phyloP scores from a whole-genome alignment of 129 eudicot genomes.

The Helichrysum umbraculigerum region DNA sequence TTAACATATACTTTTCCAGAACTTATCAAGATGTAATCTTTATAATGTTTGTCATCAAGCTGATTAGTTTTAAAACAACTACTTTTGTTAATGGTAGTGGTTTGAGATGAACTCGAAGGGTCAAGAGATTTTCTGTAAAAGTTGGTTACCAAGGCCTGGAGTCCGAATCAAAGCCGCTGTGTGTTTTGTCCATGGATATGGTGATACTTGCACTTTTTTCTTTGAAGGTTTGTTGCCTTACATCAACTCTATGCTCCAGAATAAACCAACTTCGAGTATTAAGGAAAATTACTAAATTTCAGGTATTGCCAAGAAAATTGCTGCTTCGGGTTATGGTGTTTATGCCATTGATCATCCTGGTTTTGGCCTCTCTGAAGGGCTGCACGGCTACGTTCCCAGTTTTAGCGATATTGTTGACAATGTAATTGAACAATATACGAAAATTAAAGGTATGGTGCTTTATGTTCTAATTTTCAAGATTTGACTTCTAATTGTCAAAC shows the following conservation, averaged over 20 bases:
- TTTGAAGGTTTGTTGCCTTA: constrained; percentile 73
- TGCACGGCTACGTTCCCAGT: constrained; percentile 72
- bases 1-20: background rate
- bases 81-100: constrained; percentile 52
- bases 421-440: constrained; percentile 77
- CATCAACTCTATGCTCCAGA: background rate
- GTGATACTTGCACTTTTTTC: constrained; percentile 97
- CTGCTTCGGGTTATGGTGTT: constrained; percentile 86
- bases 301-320: constrained; percentile 90
- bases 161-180: constrained; percentile 76
- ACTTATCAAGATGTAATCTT: constrained; percentile 7
- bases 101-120: constrained; percentile 81
- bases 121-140: constrained; percentile 84
- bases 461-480: constrained; percentile 5
- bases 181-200: constrained; percentile 98
- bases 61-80: background rate
- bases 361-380: constrained; percentile 93
- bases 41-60: background rate
- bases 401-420: constrained; percentile 76
- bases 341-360: constrained; percentile 97
- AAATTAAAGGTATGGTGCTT: constrained; percentile 63
- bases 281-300: constrained; percentile 11
- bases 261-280: background rate
- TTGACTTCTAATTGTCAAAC: constrained; percentile 23
- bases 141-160: constrained; percentile 95